Evolutionary conservation across 768 basidiomycete species (phyloP), one percentile per base, ranked within the genome.

Genomic region (Boletus rubropictus): DNA sequence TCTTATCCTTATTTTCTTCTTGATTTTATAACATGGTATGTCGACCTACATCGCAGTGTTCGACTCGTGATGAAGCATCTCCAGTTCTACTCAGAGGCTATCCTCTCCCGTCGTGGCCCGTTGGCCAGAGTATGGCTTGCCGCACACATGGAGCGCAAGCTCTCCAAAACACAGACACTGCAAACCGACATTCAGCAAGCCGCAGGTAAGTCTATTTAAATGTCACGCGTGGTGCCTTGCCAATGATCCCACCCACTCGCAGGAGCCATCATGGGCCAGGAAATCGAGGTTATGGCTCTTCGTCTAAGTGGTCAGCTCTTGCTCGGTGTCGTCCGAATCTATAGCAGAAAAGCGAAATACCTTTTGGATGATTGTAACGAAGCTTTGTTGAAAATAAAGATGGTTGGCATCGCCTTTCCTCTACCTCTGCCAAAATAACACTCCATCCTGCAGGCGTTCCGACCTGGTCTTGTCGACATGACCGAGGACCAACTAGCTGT

Each of bases 101-200:
- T 98, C 67, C 78, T 96, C 55, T 90, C 91, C 38, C 86, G 92
- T 58, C 85, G 91, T 46, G 94, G 95, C 36, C 90, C 95, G 4
- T 75, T 99, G 32, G 95, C 92, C 29, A 90, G 86, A 72, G 92
- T 99, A 74, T 99, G 96, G 96, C 85, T 99, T 44, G 94, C 95
- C 34, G 95, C 96, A 2, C 95, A 97, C 76, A 93, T 95, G 84
- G 93, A 97, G 69, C 82, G 91, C 61, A 97, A 97, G 73, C 82
- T 99, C 60, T 92, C 89, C 57, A 99, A 98, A 69, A 83, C 86
- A 22, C 91, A 95, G 66, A 92, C 95, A 1, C 71, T 96, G 2
- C 89, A 93, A 61, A 94, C 94, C 1, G 90, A 96, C 67, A 96
- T 99, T 44, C 91, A 87, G 55, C 82, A 97, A 64, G 88, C 89